Evolutionary conservation across 768 basidiomycete genomes (phyloP).

Genomic region (Tricholoma sp.): DNA sequence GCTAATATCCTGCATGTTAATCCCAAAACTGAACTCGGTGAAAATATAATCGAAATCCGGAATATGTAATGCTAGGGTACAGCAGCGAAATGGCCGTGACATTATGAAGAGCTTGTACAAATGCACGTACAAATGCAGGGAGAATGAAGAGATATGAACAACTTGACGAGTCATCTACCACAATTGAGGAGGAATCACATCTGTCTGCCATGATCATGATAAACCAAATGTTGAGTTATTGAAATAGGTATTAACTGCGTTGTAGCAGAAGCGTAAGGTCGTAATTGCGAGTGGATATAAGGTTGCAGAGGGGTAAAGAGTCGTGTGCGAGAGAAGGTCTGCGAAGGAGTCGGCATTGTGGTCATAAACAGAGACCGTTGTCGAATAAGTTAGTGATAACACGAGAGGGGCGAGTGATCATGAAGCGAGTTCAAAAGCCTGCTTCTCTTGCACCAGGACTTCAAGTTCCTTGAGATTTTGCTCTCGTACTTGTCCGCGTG

Average conservation of each 20-base stretch:
- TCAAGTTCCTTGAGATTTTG: conserved; percentile 42
- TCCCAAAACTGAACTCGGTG: background rate
- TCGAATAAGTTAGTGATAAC: conserved; percentile 14
- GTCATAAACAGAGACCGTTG: conserved; percentile 10
- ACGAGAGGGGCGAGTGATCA: conserved; percentile 15
- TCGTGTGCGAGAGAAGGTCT: background rate
- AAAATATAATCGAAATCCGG: background rate
- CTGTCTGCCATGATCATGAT: conserved; percentile 17
- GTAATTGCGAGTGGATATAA: conserved; percentile 15
- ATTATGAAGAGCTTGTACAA: background rate
- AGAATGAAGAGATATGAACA: conserved; percentile 14
- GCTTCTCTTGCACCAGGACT: conserved; percentile 54
- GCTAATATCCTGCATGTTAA: too few species aligned
- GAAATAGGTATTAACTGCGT: conserved; percentile 10
- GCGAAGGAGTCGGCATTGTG: background rate
- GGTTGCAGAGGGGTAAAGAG: conserved; percentile 1
- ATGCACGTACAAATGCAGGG: conserved; percentile 1
- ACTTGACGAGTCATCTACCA: background rate
- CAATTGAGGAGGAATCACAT: conserved; percentile 12
- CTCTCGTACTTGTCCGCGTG: conserved; percentile 40
- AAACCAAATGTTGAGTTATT: conserved; percentile 5
- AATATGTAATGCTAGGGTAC: background rate
- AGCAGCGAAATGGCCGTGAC: background rate
- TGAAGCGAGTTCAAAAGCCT: conserved; percentile 36
- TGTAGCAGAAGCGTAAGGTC: conserved; percentile 9